Evolutionary conservation across 257 asterid genomes (phyloP).

Genomic region (Haberlea rhodopensis): DNA sequence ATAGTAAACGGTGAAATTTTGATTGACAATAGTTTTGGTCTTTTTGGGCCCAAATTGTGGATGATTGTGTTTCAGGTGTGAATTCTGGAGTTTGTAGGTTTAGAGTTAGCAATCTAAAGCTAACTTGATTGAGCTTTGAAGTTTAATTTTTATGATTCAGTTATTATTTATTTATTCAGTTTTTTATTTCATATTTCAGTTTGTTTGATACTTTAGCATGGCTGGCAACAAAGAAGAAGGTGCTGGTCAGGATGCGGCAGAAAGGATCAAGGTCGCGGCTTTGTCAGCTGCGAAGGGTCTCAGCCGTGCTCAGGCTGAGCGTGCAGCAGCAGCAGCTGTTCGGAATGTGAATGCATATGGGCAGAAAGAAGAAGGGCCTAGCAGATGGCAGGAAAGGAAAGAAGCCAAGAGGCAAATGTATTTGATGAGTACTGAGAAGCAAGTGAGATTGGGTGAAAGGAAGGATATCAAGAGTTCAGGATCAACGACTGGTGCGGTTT

Average conservation of each 20-base stretch:
- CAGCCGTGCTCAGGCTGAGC: constrained; percentile 98
- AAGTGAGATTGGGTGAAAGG: constrained; percentile 84
- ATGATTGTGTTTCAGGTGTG: too few relatives aligned
- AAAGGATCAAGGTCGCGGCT: constrained; percentile 79
- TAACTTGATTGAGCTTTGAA: too few relatives aligned
- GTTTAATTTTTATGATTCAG: too few relatives aligned
- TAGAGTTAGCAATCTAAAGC: too few relatives aligned
- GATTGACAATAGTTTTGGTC: too few relatives aligned
- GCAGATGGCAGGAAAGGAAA: constrained; percentile 98
- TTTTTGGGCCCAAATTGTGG: too few relatives aligned
- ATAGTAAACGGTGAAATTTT: too few relatives aligned
- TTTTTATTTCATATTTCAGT: too few relatives aligned
- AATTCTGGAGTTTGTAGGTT: too few relatives aligned
- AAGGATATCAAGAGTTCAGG: constrained; percentile 60
- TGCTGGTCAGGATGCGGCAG: constrained; percentile 51
- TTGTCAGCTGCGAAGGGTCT: constrained; percentile 92
- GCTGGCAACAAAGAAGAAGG: background rate
- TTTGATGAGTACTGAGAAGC: constrained; percentile 90
- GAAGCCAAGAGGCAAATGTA: constrained; percentile 99
- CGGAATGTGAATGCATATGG: constrained; percentile 96
- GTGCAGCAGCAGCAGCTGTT: constrained; percentile 93
- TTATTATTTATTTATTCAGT: too few relatives aligned
- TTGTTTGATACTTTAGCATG: too few relatives aligned
- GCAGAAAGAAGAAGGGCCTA: constrained; percentile 98
- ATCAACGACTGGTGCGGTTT: constrained; percentile 42